Evolutionary conservation across 306 rosid species (phyloP).

Genomic region (Acacia confusa): DNA sequence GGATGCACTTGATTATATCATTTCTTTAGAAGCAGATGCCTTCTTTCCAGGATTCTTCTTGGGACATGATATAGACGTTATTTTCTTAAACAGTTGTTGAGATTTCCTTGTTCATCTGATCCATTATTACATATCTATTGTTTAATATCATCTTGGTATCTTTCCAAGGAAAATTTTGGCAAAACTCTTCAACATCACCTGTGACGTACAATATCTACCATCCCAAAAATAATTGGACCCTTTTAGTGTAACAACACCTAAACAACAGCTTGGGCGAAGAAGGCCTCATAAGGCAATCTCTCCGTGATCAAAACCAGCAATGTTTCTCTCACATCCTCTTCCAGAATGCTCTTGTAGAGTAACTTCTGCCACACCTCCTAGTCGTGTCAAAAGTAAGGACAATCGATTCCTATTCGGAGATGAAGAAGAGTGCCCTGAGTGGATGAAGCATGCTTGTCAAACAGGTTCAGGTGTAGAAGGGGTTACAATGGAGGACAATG

Average conservation of each 20-base stretch:
- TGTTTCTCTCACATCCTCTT: constrained; percentile 89
- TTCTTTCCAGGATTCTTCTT: constrained; percentile 78
- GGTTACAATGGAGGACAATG: constrained; percentile 59
- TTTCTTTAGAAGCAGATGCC: constrained; percentile 88
- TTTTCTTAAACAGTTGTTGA: constrained; percentile 20
- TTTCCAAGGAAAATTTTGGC: constrained; percentile 71
- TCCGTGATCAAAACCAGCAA: constrained; percentile 67
- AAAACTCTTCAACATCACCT: constrained; percentile 63
- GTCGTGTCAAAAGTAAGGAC: constrained; percentile 51
- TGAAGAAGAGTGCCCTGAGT: constrained; percentile 89
- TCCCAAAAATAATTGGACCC: constrained; percentile 79
- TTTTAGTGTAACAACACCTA: constrained; percentile 73
- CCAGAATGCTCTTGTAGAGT: constrained; percentile 96
- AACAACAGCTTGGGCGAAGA: constrained; percentile 84
- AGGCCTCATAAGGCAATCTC: constrained; percentile 81
- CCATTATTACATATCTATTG: constrained; percentile 10
- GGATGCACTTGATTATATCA: constrained; percentile 97
- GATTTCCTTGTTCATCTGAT: constrained; percentile 14
- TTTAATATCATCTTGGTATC: constrained; percentile 34
- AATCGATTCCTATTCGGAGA: constrained; percentile 69
- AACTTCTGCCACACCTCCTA: constrained; percentile 49
- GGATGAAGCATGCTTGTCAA: constrained; percentile 74
- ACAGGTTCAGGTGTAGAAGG: constrained; percentile 52
- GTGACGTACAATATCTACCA: constrained; percentile 84
- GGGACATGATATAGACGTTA: neutral